Evolutionary conservation across 2,329 filamentous ascomycete species (phyloP).

Genomic region (Davidsoniella eucalypti): DNA sequence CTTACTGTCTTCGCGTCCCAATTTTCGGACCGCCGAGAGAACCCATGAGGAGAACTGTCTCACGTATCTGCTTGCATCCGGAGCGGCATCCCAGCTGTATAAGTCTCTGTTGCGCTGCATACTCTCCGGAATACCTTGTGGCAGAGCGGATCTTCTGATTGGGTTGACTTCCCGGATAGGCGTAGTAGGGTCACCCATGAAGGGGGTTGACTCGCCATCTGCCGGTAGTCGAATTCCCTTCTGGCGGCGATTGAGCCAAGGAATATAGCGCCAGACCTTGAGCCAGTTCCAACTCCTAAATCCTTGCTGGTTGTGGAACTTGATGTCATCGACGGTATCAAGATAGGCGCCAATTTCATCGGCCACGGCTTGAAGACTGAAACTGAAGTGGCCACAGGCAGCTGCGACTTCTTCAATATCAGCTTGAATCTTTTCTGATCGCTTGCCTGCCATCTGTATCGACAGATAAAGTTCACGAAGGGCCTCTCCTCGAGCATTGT

Average conservation of each 20-base stretch:
- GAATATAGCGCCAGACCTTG: constrained; percentile 48
- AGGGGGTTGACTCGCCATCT: constrained; percentile 8
- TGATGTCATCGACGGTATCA: constrained; percentile 65
- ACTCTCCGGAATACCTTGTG: constrained; percentile 37
- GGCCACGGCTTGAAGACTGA: constrained; percentile 76
- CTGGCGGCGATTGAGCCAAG: constrained; percentile 14
- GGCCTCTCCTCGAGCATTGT: constrained; percentile 56
- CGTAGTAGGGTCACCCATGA: constrained; percentile 6
- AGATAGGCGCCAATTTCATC: constrained; percentile 77
- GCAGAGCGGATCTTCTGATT: constrained; percentile 24
- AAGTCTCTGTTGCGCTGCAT: constrained; percentile 37
- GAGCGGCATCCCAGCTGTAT: constrained; percentile 39
- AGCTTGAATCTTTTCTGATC: constrained; percentile 62
- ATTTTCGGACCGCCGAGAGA: constrained; percentile 29
- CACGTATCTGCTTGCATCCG: constrained; percentile 28
- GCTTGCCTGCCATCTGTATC: constrained; percentile 52
- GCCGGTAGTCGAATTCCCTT: constrained; percentile 9
- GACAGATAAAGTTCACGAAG: constrained; percentile 65
- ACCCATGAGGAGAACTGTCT: constrained; percentile 29
- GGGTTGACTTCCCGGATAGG: constrained; percentile 10
- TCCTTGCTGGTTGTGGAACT: constrained; percentile 11
- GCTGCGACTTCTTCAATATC: constrained; percentile 95
- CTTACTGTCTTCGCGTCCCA: constrained; percentile 37
- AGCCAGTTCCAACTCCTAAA: constrained; percentile 80
- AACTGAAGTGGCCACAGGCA: constrained; percentile 94